Percentiles rank a stretch among this genome's conserved stretches.
These are phyloP conservation scores for Agaricales sp. DNA, from an alignment of 1,284 basidiomycete species.

Conservation along the genomic window DNA sequence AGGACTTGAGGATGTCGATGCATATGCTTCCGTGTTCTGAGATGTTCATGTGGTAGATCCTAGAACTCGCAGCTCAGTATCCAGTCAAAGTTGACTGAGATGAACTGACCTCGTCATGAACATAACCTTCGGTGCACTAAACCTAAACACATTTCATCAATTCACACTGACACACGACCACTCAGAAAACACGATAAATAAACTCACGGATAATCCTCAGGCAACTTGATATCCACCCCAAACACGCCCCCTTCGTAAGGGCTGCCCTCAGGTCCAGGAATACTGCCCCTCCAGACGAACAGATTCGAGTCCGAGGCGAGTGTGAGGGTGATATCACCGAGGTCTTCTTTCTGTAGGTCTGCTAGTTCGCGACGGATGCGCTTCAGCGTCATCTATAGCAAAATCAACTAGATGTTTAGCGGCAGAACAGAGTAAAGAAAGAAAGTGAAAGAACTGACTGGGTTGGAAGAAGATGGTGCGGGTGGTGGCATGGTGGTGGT, in stretches of 20 bases:
- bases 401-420: neutral
- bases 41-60: slow-evolving; percentile 92
- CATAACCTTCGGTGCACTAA: slow-evolving; percentile 71
- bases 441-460: neutral
- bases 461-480: neutral
- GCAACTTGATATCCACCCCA: slow-evolving; percentile 61
- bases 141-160: slow-evolving; percentile 32
- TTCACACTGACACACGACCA: neutral
- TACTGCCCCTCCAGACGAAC: slow-evolving; percentile 56
- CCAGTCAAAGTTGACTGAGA: neutral
- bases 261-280: slow-evolving; percentile 80
- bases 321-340: slow-evolving; percentile 63
- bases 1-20: slow-evolving; percentile 78
- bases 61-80: slow-evolving; percentile 18
- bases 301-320: slow-evolving; percentile 48
- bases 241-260: slow-evolving; percentile 86
- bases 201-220: slow-evolving; percentile 77
- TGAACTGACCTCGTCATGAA: slow-evolving; percentile 58
- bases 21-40: slow-evolving; percentile 65
- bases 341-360: slow-evolving; percentile 76
- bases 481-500: neutral
- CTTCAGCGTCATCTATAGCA: slow-evolving; percentile 66
- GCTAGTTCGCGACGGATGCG: slow-evolving; percentile 83
- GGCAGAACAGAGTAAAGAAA: neutral
- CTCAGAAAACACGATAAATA: slow-evolving; percentile 4